These are phyloP conservation scores for Mortierella hygrophila DNA, from an alignment of 192 early-diverging fungal genomes.

Conservation along the genomic window DNA sequence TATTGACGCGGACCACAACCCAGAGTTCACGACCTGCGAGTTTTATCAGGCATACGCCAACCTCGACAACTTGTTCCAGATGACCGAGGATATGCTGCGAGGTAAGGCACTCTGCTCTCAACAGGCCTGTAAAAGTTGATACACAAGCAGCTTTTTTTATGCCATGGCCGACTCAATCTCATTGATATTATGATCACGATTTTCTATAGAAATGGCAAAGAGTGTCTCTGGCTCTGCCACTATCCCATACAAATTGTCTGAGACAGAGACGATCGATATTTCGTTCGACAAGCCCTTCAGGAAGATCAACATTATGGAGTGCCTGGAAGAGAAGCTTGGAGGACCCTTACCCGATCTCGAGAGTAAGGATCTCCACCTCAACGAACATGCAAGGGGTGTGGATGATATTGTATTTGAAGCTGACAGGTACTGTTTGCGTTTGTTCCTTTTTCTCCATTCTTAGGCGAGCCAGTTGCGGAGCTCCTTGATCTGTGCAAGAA, in stretches of 20 bases:
- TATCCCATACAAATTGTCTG: slow-evolving; percentile 12
- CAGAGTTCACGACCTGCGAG: slow-evolving; percentile 93
- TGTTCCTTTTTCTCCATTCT: background rate
- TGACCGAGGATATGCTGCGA: slow-evolving; percentile 79
- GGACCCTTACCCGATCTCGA: slow-evolving; percentile 60
- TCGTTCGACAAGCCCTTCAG: slow-evolving; percentile 68
- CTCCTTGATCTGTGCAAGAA: slow-evolving; percentile 49
- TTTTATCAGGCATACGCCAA: slow-evolving; percentile 87
- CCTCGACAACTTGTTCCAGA: slow-evolving; percentile 73
- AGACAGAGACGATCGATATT: slow-evolving; percentile 48
- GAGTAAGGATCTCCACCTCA: slow-evolving; percentile 17
- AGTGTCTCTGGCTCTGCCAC: slow-evolving; percentile 32
- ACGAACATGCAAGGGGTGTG: background rate
- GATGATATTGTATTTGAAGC: background rate
- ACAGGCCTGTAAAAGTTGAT: background rate
- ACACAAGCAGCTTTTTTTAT: background rate
- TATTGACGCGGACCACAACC: slow-evolving; percentile 89
- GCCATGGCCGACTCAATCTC: background rate
- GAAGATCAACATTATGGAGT: slow-evolving; percentile 68
- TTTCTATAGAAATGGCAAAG: slow-evolving; percentile 53
- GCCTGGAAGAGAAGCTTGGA: slow-evolving; percentile 57
- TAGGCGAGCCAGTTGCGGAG: slow-evolving; percentile 40
- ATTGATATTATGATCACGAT: background rate
- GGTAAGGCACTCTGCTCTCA: slow-evolving; percentile 22
- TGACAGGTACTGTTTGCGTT: background rate